phyloP scores from a whole-genome alignment of 2,329 filamentous ascomycete genomes.

The Ophiosphaerella narmari region DNA sequence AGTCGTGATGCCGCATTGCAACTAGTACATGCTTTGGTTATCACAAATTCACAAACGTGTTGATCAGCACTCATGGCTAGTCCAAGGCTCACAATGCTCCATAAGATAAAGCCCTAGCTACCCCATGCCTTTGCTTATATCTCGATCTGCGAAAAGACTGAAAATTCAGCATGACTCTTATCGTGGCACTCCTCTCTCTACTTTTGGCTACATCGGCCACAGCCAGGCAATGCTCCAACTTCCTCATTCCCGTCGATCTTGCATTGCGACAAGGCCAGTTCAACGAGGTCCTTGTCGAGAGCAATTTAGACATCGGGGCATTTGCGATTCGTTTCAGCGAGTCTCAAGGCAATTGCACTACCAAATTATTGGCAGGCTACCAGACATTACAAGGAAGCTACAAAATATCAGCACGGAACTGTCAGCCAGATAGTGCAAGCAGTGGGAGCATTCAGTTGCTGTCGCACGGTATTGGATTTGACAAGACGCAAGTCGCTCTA shows the following conservation, averaged over 20 bases:
- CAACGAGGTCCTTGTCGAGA: slow-evolving; percentile 51
- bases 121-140: too few relatives aligned
- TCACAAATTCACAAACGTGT: neutral
- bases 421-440: slow-evolving; percentile 54
- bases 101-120: too few relatives aligned
- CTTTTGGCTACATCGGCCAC: slow-evolving; percentile 23
- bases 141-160: too few relatives aligned
- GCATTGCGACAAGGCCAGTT: slow-evolving; percentile 61
- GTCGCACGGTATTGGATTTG: slow-evolving; percentile 61
- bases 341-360: slow-evolving; percentile 52
- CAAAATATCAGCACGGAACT: slow-evolving; percentile 65
- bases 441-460: slow-evolving; percentile 53
- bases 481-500: slow-evolving; percentile 49
- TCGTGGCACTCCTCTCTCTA: slow-evolving; percentile 17
- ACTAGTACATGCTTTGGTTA: neutral
- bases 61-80: too few relatives aligned
- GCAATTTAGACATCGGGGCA: slow-evolving; percentile 62
- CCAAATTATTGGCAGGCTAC: slow-evolving; percentile 54
- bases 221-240: slow-evolving; percentile 51
- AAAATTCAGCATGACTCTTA: slow-evolving; percentile 9
- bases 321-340: slow-evolving; percentile 48
- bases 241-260: slow-evolving; percentile 62
- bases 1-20: slow-evolving; percentile 4
- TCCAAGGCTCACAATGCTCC: too few relatives aligned
- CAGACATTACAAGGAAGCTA: slow-evolving; percentile 59